Conservation (phyloP, 1,284 basidiomycete species). For the Rhodotorula mucilaginosa region DNA sequence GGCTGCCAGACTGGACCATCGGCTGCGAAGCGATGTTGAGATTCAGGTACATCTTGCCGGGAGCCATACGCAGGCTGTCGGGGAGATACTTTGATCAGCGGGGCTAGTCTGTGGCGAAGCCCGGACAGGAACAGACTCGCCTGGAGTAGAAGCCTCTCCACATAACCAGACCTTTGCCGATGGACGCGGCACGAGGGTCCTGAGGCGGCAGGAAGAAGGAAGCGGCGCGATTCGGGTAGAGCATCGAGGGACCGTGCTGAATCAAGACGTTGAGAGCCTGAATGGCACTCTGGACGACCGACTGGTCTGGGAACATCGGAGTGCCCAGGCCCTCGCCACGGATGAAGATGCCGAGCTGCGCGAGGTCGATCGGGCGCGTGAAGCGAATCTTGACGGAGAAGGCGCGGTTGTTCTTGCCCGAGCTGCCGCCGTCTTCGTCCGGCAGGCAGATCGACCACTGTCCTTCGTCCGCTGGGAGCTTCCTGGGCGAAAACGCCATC, state of each 20-base stretch:
- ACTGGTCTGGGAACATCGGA: too few relatives aligned
- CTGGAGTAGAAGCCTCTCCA: slow-evolving; percentile 15
- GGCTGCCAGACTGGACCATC: background rate
- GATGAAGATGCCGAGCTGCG: slow-evolving; percentile 10
- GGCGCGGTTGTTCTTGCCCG: background rate
- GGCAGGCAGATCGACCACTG: slow-evolving; percentile 16
- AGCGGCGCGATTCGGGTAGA: slow-evolving; percentile 9
- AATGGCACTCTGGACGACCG: background rate
- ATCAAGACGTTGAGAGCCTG: slow-evolving; percentile 27
- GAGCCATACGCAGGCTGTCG: slow-evolving; percentile 3
- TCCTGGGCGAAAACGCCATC: slow-evolving; percentile 17
- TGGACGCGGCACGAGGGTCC: background rate
- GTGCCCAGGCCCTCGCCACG: background rate
- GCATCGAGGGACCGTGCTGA: slow-evolving; percentile 16
- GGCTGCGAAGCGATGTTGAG: slow-evolving; percentile 12
- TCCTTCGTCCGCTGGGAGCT: slow-evolving; percentile 14
- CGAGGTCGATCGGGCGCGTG: slow-evolving; percentile 22
- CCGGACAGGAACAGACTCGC: too few relatives aligned
- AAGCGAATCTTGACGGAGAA: slow-evolving; percentile 17
- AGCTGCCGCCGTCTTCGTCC: slow-evolving; percentile 11
- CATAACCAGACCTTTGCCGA: slow-evolving; percentile 16
- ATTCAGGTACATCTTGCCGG: slow-evolving; percentile 9
- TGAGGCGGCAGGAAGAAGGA: slow-evolving; percentile 22
- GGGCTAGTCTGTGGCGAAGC: too few relatives aligned
- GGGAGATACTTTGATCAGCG: too few relatives aligned